These are phyloP conservation scores for Papiliotrema flavescens DNA, from an alignment of 1,284 basidiomycete species.

Conservation along the genomic window DNA sequence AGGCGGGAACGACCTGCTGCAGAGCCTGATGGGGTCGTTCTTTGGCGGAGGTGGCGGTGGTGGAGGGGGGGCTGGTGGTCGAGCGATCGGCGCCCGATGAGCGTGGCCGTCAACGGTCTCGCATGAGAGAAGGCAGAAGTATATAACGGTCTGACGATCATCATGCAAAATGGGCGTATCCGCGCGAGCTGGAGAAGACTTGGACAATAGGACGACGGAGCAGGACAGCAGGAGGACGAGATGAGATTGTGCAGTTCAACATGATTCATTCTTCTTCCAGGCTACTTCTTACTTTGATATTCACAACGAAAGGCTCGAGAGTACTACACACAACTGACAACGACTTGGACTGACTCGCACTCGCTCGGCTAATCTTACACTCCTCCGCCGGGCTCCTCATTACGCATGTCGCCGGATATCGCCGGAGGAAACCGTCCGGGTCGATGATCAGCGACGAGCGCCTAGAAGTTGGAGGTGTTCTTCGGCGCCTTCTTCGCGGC, in stretches of 20 bases:
- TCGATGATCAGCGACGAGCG: background rate
- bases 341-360: background rate
- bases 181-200: background rate
- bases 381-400: too few species aligned
- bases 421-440: too few species aligned
- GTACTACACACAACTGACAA: background rate
- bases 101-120: background rate
- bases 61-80: background rate
- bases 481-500: slow-evolving; percentile 37
- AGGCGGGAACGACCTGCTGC: slow-evolving; percentile 61
- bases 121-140: too few species aligned
- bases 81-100: slow-evolving; percentile 1
- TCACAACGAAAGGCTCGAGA: too few species aligned
- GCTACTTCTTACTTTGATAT: too few species aligned
- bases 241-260: too few species aligned
- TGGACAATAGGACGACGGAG: too few species aligned
- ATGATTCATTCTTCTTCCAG: too few species aligned
- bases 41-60: slow-evolving; percentile 61
- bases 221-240: too few species aligned
- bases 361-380: too few species aligned
- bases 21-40: slow-evolving; percentile 76
- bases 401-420: too few species aligned
- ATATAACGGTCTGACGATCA: background rate
- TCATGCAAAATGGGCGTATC: background rate
- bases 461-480: slow-evolving; percentile 32